Evolutionary conservation across 225 moss, liverwort and hornwort species (phyloP), one percentile per base, ranked within the genome.

Genomic region (Anthoceros angustus): DNA sequence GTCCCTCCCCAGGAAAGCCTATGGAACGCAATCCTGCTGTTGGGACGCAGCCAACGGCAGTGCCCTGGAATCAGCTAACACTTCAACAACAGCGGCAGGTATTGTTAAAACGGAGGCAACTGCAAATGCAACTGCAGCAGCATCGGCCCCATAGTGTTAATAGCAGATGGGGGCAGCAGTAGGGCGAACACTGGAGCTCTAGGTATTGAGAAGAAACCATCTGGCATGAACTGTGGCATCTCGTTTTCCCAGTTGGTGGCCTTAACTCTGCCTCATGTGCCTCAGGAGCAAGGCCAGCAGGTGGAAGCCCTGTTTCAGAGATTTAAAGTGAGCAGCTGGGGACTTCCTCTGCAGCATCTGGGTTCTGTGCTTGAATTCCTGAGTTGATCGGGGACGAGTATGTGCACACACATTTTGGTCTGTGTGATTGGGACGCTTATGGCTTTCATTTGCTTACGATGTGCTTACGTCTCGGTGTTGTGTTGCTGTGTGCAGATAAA

Each of bases 201-300:
- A 62, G 45, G n/a, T 43, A 7, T 69, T 69, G 50, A 50, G 49
- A 84, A 73, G 63, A 78, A 79, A 50, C 76, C 77, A 68, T 70
- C 49, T 46, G 72, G 71, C 61, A 69, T 79, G 32, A 92, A 80
- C 64, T 87, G 89, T 73, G 98, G 98, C 74, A 89, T 98, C 66
- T 98, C 98, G 9, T 98, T 98, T 71, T 86, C 85, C 32, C 88
- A 87, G 24, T 72, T 98, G 72, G 92, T 98, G 98, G 92, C 98
- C 41, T 76, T 98, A 73, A 81, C 92, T 63, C 98, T 92, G 73
- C 89, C 92, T 8, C 92, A 98, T 71, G 87, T 98, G 25, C 98
- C 92, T 71, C 69, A 82, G 60, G 86, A 84, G 66, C 84, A 98
- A 62, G 86, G 84, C 45, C 82, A 86, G 66, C 83, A 73, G 40